Base-by-base conservation (phyloP, 2,329 filamentous ascomycete species). In the Fusarium nelsonii region DNA sequence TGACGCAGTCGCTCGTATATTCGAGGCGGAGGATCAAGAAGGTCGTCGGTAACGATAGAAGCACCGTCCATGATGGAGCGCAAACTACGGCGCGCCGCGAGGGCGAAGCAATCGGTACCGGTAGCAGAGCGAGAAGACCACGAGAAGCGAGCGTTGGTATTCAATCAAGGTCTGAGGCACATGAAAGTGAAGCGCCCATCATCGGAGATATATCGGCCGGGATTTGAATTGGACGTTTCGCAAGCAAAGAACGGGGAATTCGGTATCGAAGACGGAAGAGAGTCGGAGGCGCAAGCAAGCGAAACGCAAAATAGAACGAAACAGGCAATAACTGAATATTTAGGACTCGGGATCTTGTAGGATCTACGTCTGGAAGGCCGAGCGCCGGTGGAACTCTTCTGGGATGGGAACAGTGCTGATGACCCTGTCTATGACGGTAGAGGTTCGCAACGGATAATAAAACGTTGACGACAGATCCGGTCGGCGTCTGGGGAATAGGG, bases 1-100 rank as follows among this genome's bases (percentile, higher is more conserved):
- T 92, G 90, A 66, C 87, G 85, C 70, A 94, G 84, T 51, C 92
- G 88, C 77, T 94, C 91, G 73, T 90, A 91, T 54, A 94, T 85
- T 73, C 90, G 88, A 70, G 85, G 83, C 43, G 90, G 91, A 62
- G 90, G 89, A 76, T 89, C 87, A 74, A 87, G 82, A 73, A 83
- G 79, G 78, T 88, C 85, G 76, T 88, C 85, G 73, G 79, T 78
- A 78, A 82, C 78, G 77, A 82, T 78, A 68, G 79, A 78, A 75
- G 81, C 78, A 77, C 82, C 80, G 78, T 87, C 85, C 86, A 88
- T 88, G 74, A 71, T 82, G 78, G 70, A 71, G 74, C 74, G 71
- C 71, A 46, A 68, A 57, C 69, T 55, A 68, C 58, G 57, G 61
- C 62, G 68, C 73, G 69, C 70, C 66, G 67, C 64, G 57, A 54